These are phyloP conservation scores for Metschnikowia bowlesiae DNA, from an alignment of 805 yeast species.

Conservation along the genomic window DNA sequence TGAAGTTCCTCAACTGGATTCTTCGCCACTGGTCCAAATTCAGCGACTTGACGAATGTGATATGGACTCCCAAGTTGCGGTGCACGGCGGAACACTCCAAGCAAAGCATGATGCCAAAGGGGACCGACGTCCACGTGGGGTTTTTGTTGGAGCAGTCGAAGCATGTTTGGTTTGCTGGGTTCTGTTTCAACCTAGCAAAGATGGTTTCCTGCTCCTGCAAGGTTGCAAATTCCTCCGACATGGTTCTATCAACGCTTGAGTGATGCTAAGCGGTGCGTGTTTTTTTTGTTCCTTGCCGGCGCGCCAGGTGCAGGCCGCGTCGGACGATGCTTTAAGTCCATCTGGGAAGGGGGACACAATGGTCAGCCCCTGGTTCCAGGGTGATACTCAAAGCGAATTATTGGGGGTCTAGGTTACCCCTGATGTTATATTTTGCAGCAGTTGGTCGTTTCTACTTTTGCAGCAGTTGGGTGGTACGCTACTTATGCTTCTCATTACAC, in stretches of 20 bases:
- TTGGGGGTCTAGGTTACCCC: too few relatives aligned
- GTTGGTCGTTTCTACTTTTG: not conserved
- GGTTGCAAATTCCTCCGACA: slow-evolving; percentile 52
- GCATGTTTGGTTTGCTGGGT: slow-evolving; percentile 76
- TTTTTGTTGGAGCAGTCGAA: slow-evolving; percentile 92
- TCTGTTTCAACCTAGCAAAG: slow-evolving; percentile 58
- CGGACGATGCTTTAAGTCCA: not conserved
- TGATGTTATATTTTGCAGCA: not conserved
- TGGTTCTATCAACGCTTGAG: slow-evolving; percentile 8
- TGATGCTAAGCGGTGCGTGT: not conserved
- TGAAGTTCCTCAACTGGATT: slow-evolving; percentile 84
- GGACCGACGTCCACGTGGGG: slow-evolving; percentile 98
- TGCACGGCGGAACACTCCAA: slow-evolving; percentile 94
- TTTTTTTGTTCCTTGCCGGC: slow-evolving; percentile 1
- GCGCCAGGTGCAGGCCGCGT: slow-evolving; percentile 1
- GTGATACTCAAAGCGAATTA: too few relatives aligned
- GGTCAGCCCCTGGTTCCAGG: too few relatives aligned
- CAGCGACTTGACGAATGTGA: slow-evolving; percentile 89
- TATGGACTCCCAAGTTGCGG: slow-evolving; percentile 93
- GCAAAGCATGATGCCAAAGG: slow-evolving; percentile 90
- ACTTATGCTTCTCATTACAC: not conserved
- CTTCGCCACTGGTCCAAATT: slow-evolving; percentile 93
- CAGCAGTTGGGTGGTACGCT: not conserved
- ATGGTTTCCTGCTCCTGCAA: slow-evolving; percentile 66
- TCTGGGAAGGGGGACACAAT: not conserved